Evolutionary conservation across 371 early-diverging fungal genomes (phyloP).

Genomic region (Mucor circinelloides): DNA sequence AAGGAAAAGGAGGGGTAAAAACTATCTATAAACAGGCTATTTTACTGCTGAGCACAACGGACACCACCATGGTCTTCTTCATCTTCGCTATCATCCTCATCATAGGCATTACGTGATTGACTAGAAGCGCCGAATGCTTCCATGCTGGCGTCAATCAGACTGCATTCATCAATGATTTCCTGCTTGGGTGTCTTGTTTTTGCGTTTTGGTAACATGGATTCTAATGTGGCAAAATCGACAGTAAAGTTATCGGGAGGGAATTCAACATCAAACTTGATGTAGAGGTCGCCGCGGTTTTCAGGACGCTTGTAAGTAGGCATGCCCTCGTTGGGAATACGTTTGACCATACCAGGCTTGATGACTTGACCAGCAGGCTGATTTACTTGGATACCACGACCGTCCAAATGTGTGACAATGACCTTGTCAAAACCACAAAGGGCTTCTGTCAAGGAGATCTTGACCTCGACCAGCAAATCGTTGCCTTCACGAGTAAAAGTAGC

Average conservation of each 20-base stretch:
- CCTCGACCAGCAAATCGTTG: constrained; percentile 73
- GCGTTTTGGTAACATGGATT: constrained; percentile 56
- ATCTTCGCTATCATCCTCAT: constrained; percentile 74
- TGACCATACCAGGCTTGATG: constrained; percentile 88
- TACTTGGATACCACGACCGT: constrained; percentile 89
- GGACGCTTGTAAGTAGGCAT: constrained; percentile 93
- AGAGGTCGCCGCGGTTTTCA: constrained; percentile 90
- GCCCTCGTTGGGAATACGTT: constrained; percentile 88
- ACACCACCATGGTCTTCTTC: constrained; percentile 60
- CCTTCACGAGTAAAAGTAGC: constrained; percentile 77
- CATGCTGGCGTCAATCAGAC: constrained; percentile 37
- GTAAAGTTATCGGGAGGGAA: constrained; percentile 91
- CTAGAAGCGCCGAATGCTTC: constrained; percentile 39
- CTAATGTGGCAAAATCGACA: constrained; percentile 49
- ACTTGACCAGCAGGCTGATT: constrained; percentile 87
- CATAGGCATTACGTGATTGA: constrained; percentile 45
- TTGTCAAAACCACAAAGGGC: constrained; percentile 93
- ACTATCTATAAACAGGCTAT: background rate
- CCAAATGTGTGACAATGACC: constrained; percentile 83
- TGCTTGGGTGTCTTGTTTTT: constrained; percentile 23
- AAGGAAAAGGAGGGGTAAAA: background rate
- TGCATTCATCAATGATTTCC: constrained; percentile 53
- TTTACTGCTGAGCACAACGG: constrained; percentile 88
- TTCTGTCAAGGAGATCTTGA: constrained; percentile 85
- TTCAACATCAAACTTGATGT: constrained; percentile 88